A percentile compares a stretch with the other conserved stretches of the same genome.
Conservation (phyloP, 345 rosid species). For the Brassica cretica region DNA sequence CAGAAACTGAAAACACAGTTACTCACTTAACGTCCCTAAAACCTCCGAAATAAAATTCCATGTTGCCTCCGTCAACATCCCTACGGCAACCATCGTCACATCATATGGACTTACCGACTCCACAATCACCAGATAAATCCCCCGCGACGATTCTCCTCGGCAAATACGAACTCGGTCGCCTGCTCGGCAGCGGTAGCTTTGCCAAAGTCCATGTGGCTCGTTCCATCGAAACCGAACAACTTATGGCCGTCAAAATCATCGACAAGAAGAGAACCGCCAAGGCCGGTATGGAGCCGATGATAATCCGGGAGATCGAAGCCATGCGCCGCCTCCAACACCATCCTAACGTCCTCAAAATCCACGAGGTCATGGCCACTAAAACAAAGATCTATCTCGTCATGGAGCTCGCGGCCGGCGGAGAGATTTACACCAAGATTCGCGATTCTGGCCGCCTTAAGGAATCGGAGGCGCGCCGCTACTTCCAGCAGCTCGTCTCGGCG, state of each 20-base stretch:
- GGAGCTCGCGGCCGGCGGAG: conserved; percentile 82
- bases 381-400: conserved; percentile 76
- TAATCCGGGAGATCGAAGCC: conserved; percentile 73
- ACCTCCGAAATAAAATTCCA: neutral
- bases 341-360: conserved; percentile 73
- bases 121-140: conserved; percentile 3
- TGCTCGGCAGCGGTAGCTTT: conserved; percentile 71
- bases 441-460: conserved; percentile 54
- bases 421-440: conserved; percentile 50
- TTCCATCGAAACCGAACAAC: conserved; percentile 44
- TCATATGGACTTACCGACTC: conserved; percentile 27
- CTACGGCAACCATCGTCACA: neutral
- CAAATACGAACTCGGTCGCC: conserved; percentile 60
- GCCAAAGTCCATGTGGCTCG: conserved; percentile 69
- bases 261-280: conserved; percentile 52
- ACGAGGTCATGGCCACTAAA: conserved; percentile 87
- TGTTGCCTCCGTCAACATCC: neutral
- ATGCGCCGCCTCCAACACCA: conserved; percentile 80
- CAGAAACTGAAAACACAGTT: neutral
- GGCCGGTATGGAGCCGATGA: conserved; percentile 56
- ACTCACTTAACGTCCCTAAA: neutral
- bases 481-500: conserved; percentile 79
- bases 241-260: conserved; percentile 68
- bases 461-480: conserved; percentile 56
- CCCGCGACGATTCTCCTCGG: conserved; percentile 49